Percentiles rank a stretch among this genome's conserved stretches.
These are phyloP conservation scores for Penicillium odoratum DNA, from an alignment of 495 filamentous ascomycete species.

Conservation along the genomic window DNA sequence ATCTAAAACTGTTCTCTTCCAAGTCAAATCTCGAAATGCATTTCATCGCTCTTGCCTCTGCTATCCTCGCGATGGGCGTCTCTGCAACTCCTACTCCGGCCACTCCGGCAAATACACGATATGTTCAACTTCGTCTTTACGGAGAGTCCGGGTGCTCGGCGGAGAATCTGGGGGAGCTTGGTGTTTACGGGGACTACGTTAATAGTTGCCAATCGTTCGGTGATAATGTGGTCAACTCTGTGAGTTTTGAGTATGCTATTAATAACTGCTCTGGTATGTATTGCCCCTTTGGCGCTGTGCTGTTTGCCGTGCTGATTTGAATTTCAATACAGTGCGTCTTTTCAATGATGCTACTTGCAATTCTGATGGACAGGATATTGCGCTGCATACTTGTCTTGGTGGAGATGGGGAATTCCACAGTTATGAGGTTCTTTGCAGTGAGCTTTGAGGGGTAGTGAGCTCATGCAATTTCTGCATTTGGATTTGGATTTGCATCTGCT, in stretches of 20 bases:
- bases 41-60: conserved; percentile 10
- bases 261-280: conserved; percentile 7
- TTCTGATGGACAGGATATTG: not conserved
- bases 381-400: not conserved
- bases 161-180: conserved; percentile 20
- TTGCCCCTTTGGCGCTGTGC: not conserved
- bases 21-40: conserved; percentile 8
- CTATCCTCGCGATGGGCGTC: conserved; percentile 7
- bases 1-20: not conserved
- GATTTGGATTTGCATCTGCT: not conserved
- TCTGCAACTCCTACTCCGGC: conserved; percentile 9
- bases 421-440: not conserved
- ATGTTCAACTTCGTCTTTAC: conserved; percentile 21
- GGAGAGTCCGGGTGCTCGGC: conserved; percentile 19
- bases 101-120: conserved; percentile 12
- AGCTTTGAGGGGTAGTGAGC: not conserved
- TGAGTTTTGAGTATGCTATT: conserved; percentile 11
- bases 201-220: conserved; percentile 16
- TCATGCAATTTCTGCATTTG: not conserved
- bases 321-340: not conserved
- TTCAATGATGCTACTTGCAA: conserved; percentile 6
- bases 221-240: conserved; percentile 8
- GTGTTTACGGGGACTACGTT: conserved; percentile 17
- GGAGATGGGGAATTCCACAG: not conserved
- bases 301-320: not conserved